These are phyloP conservation scores for Niveomyces coronatus DNA, from an alignment of 2,329 filamentous ascomycete genomes.

Conservation along the genomic window DNA sequence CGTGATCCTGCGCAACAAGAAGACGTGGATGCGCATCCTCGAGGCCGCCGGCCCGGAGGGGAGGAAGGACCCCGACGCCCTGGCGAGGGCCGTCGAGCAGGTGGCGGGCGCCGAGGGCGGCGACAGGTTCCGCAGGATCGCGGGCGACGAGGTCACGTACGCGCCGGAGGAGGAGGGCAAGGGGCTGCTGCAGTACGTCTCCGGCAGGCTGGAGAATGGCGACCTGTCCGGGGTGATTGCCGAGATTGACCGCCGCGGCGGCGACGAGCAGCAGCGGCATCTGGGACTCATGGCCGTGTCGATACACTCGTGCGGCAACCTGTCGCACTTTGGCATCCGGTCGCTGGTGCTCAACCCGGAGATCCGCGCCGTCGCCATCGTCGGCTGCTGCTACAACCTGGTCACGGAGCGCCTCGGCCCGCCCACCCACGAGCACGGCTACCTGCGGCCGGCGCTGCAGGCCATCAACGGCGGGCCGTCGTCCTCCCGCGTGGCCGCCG, in stretches of 20 bases:
- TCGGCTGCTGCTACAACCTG: slow-evolving; percentile 97
- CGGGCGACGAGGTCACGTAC: slow-evolving; percentile 32
- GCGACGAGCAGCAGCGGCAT: slow-evolving; percentile 21
- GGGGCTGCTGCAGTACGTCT: slow-evolving; percentile 67
- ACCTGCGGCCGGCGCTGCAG: slow-evolving; percentile 59
- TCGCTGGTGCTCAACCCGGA: slow-evolving; percentile 75
- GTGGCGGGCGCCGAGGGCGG: slow-evolving; percentile 23
- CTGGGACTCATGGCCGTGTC: slow-evolving; percentile 74
- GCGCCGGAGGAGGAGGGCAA: slow-evolving; percentile 48
- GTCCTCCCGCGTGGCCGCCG: slow-evolving; percentile 56
- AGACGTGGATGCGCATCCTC: slow-evolving; percentile 52
- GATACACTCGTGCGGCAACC: slow-evolving; percentile 92
- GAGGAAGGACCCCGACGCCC: slow-evolving; percentile 30
- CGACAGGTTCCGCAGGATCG: slow-evolving; percentile 13
- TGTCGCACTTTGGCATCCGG: slow-evolving; percentile 88
- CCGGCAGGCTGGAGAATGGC: slow-evolving; percentile 62
- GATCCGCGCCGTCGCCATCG: slow-evolving; percentile 84
- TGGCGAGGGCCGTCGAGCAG: slow-evolving; percentile 24
- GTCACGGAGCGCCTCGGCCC: slow-evolving; percentile 83
- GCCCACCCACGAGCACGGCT: slow-evolving; percentile 74
- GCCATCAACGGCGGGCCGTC: slow-evolving; percentile 56
- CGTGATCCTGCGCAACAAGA: slow-evolving; percentile 72
- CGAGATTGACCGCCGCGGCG: slow-evolving; percentile 35
- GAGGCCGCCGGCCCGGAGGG: slow-evolving; percentile 22
- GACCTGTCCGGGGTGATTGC: slow-evolving; percentile 58